Evolutionary conservation across 176 grass and related monocot species (phyloP).

Genomic region (Carex littledalei): DNA sequence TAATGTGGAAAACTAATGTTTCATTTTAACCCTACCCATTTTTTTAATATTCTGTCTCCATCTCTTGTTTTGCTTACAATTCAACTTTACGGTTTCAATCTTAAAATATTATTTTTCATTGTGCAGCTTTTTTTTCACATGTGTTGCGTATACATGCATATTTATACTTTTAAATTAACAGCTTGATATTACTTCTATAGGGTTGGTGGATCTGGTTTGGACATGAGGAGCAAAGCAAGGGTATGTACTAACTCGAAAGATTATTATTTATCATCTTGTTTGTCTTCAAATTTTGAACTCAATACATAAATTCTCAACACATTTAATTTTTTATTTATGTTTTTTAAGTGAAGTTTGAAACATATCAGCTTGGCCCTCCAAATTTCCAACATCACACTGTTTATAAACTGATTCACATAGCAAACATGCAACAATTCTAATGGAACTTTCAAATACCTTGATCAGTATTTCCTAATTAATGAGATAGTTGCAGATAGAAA

Average conservation of each 20-base stretch:
- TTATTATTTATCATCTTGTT: not conserved
- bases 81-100: not conserved
- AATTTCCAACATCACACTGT: not conserved
- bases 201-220: constrained; percentile 80
- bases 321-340: not conserved
- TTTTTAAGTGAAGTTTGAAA: not conserved
- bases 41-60: not conserved
- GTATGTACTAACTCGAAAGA: constrained; percentile 16
- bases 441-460: not conserved
- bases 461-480: not conserved
- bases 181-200: constrained; percentile 30
- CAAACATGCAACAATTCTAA: not conserved
- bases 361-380: not conserved
- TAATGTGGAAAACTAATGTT: too few species aligned
- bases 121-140: not conserved
- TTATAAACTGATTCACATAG: not conserved
- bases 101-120: not conserved
- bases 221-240: constrained; percentile 91
- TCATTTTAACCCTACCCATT: too few species aligned
- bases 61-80: not conserved
- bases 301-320: not conserved
- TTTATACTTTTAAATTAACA: not conserved
- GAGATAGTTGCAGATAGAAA: not conserved
- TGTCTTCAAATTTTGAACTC: not conserved
- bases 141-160: not conserved